These are phyloP conservation scores for Marasmius tenuissimus DNA, from an alignment of 1,284 basidiomycete genomes.

Conservation along the genomic window DNA sequence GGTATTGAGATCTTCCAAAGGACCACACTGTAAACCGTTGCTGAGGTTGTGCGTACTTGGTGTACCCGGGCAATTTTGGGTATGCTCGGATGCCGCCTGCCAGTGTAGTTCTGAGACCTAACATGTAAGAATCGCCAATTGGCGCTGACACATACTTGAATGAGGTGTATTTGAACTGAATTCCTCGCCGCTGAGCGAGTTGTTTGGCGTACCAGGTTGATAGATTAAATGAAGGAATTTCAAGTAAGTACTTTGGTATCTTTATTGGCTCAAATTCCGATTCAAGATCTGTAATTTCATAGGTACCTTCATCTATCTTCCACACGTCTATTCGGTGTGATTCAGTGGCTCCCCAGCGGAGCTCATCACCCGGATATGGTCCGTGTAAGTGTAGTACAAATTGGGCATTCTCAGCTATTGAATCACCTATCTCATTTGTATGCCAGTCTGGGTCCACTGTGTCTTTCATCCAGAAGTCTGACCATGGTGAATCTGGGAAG, in stretches of 20 bases:
- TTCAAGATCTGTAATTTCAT: not conserved
- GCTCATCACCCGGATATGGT: conserved; percentile 6
- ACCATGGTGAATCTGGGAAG: conserved; percentile 2
- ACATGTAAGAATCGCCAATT: not conserved
- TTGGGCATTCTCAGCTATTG: not conserved
- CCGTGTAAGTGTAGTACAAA: not conserved
- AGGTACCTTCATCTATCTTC: not conserved
- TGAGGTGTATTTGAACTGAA: not conserved
- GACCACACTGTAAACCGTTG: not conserved
- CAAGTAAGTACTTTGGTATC: not conserved
- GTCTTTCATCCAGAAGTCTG: conserved; percentile 1
- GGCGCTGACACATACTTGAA: not conserved
- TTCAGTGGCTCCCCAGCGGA: not conserved
- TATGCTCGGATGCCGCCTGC: not conserved
- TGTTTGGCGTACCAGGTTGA: not conserved
- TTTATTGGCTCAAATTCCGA: not conserved
- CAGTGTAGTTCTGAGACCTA: conserved; percentile 1
- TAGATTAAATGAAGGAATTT: not conserved
- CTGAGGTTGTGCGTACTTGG: not conserved
- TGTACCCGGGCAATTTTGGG: not conserved
- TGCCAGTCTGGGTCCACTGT: not conserved
- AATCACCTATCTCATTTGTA: not conserved
- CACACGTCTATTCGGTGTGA: not conserved
- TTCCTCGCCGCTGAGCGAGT: not conserved
- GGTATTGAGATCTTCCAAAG: too few relatives aligned